Conservation (phyloP, 116 monocot genomes). For the Cymodocea nodosa region DNA sequence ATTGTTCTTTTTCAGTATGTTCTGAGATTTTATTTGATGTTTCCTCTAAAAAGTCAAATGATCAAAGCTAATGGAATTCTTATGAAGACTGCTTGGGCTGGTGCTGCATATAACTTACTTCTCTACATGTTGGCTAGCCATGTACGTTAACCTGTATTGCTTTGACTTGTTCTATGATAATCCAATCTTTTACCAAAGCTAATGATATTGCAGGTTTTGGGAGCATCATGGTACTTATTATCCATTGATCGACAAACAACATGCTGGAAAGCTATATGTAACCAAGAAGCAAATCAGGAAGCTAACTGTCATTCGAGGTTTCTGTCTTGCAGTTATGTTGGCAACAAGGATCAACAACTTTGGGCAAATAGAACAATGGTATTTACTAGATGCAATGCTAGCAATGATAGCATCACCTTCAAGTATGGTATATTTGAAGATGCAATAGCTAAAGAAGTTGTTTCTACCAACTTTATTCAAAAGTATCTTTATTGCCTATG, state of each 20-base stretch:
- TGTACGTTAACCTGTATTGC: conserved; percentile 25
- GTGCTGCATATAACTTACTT: conserved; percentile 80
- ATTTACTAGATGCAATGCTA: conserved; percentile 49
- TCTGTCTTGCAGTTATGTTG: conserved; percentile 37
- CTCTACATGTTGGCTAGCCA: conserved; percentile 90
- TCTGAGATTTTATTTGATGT: conserved; percentile 87
- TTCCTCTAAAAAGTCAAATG: conserved; percentile 70
- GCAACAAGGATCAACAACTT: background rate
- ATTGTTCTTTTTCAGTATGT: conserved; percentile 81
- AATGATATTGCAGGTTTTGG: conserved; percentile 42
- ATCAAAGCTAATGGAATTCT: conserved; percentile 78
- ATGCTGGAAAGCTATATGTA: conserved; percentile 74
- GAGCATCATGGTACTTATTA: conserved; percentile 73
- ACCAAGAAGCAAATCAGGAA: background rate
- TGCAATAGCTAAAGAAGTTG: conserved; percentile 39
- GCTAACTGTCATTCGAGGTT: conserved; percentile 9
- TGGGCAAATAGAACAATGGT: conserved; percentile 29
- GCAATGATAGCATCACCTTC: conserved; percentile 22
- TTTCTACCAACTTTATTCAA: conserved; percentile 38
- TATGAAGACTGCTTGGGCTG: conserved; percentile 88
- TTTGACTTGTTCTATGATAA: background rate
- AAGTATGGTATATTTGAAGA: conserved; percentile 59
- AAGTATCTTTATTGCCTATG: conserved; percentile 87
- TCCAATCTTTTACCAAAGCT: background rate
- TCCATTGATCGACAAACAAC: conserved; percentile 68